Conservation (phyloP, 2,329 filamentous ascomycete species). For the Zymoseptoria passerinii region DNA sequence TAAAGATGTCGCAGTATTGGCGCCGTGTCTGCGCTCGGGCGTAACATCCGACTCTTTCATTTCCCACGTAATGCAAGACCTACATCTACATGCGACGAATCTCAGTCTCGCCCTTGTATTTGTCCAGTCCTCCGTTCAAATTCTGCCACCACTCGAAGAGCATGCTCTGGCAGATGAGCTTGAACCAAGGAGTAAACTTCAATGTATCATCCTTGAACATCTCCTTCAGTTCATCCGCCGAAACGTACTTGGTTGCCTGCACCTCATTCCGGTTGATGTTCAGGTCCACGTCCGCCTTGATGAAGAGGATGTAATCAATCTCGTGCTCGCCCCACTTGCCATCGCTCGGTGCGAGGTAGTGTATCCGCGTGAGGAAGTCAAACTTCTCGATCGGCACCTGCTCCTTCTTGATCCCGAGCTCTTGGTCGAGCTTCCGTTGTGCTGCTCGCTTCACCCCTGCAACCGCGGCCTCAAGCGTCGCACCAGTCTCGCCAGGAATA, state of each 20-base stretch:
- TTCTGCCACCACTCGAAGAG: constrained; percentile 96
- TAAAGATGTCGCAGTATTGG: neutral
- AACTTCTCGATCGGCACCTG: constrained; percentile 91
- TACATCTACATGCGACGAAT: constrained; percentile 68
- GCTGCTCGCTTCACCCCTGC: constrained; percentile 85
- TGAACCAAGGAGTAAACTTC: constrained; percentile 97
- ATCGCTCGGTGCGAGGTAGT: constrained; percentile 95
- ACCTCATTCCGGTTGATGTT: constrained; percentile 82
- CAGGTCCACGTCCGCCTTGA: constrained; percentile 84
- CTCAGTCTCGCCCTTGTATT: constrained; percentile 75
- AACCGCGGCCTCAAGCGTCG: constrained; percentile 69
- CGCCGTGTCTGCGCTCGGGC: neutral
- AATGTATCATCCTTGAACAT: constrained; percentile 75
- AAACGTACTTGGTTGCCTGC: constrained; percentile 74
- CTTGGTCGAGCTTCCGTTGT: constrained; percentile 86
- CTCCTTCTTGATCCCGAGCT: constrained; percentile 80
- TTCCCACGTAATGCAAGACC: neutral
- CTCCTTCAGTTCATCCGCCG: constrained; percentile 68
- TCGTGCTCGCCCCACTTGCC: constrained; percentile 99
- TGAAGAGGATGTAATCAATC: constrained; percentile 98
- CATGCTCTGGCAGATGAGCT: constrained; percentile 96
- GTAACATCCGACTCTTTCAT: neutral
- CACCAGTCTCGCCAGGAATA: constrained; percentile 83
- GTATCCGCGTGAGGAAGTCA: constrained; percentile 88
- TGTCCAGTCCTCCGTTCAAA: constrained; percentile 70